phyloP scores from a whole-genome alignment of 108 stramenopile species.

The Craspedostauros australis region DNA sequence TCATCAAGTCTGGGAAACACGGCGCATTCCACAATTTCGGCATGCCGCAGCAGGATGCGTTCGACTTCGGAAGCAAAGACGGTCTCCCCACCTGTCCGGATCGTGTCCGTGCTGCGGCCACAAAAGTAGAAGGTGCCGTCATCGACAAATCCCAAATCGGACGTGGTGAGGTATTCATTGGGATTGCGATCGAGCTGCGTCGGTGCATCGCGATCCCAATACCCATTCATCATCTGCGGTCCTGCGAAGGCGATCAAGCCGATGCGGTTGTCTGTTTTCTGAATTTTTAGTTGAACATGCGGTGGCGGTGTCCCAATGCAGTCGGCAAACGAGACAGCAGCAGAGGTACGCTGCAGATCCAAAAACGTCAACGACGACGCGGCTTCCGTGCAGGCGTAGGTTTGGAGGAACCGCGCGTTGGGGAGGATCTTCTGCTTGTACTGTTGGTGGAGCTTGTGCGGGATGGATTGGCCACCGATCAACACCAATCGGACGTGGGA shows the following conservation, averaged over 20 bases:
- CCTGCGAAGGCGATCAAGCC: conserved; percentile 83
- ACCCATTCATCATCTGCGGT: conserved; percentile 86
- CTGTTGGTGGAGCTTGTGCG: conserved; percentile 15
- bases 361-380: conserved; percentile 87
- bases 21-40: conserved; percentile 49
- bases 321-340: conserved; percentile 16
- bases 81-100: conserved; percentile 90
- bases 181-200: conserved; percentile 5
- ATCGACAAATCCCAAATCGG: conserved; percentile 71
- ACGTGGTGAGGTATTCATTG: conserved; percentile 54
- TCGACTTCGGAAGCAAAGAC: conserved; percentile 87
- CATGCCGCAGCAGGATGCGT: conserved; percentile 42
- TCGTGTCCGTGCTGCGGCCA: conserved; percentile 73
- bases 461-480: conserved; percentile 83
- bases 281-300: conserved; percentile 48
- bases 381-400: conserved; percentile 92
- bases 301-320: conserved; percentile 61
- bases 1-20: conserved; percentile 70
- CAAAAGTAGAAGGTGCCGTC: conserved; percentile 61
- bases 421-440: conserved; percentile 55
- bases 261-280: conserved; percentile 20
- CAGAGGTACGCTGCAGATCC: conserved; percentile 10
- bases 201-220: conserved; percentile 62
- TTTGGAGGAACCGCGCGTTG: conserved; percentile 77
- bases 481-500: conserved; percentile 59